Base-by-base conservation (phyloP, 345 rosid species). In the Citrus medica region DNA sequence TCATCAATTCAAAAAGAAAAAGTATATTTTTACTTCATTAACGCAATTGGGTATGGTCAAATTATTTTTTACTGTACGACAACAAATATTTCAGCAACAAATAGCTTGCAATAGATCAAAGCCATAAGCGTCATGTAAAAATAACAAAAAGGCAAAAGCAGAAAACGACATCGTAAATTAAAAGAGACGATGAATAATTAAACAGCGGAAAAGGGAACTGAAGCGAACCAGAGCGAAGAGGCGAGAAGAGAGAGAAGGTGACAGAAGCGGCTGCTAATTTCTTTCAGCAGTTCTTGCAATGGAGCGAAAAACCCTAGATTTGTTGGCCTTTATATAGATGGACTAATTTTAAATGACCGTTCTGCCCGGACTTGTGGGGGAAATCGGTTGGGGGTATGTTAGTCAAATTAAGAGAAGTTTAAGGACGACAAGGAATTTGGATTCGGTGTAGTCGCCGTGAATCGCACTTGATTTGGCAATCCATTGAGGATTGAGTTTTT, bases 261-360 rank as follows among this genome's bases (percentile, higher is more conserved):
- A 27, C 35, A n/a, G 59, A 19, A 38, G 51, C 80, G 75, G 77
- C 77, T 46, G 76, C 76, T 32, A 32, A 56, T 24, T 58, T 3
- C 12, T 16, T 21, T 53, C 25, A 5, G 56, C 3, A 30, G 12
- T 80, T 55, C n/a, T 51, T 19, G n/a, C 27, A 17, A 9, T 4
- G 65, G 22, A 7, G 14, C 3, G 6, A 16, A 40, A 30, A 71
- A 25, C 80, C 77, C 83, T 81, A 71, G 48, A 28, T 4, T 65
- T 37, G 10, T 12, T 13, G 25, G 10, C 12, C 0, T 14, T 60
- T 69, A 69, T 69, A 69, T 24, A 17, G 22, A 35, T 3, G 19
- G 19, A 8, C 24, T 9, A 0, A n/a, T 30, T 1, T 0, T 3
- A 9, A 69, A 75, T 17, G 79, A 80, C 82, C 9, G n/a, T 69